Conservation (phyloP, 495 filamentous ascomycete genomes). For the Tuber brumale region DNA sequence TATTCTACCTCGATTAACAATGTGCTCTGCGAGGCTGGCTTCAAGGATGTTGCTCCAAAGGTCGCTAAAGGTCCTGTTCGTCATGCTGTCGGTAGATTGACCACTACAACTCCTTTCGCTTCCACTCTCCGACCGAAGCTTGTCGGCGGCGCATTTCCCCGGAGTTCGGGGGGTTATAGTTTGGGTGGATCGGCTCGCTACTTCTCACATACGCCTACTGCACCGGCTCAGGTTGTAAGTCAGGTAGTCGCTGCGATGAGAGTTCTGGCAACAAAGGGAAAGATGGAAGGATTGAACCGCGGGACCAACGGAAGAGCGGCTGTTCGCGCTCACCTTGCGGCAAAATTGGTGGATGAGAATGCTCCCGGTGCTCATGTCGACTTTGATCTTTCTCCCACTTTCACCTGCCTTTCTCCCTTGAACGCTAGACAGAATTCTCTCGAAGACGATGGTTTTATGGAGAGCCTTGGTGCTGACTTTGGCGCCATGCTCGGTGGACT, state of each 20-base stretch:
- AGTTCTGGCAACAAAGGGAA: slow-evolving; percentile 82
- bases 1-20: slow-evolving; percentile 29
- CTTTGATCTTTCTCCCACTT: slow-evolving; percentile 77
- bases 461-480: slow-evolving; percentile 80
- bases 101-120: slow-evolving; percentile 77
- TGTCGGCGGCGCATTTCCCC: slow-evolving; percentile 76
- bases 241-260: slow-evolving; percentile 88
- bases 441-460: slow-evolving; percentile 71
- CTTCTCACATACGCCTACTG: slow-evolving; percentile 81
- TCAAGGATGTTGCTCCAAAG: slow-evolving; percentile 10
- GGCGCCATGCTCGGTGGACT: slow-evolving; percentile 78
- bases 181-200: slow-evolving; percentile 64
- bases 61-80: slow-evolving; percentile 18
- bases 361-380: slow-evolving; percentile 73
- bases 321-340: slow-evolving; percentile 38
- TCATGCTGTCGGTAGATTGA: slow-evolving; percentile 55
- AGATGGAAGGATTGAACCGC: slow-evolving; percentile 70
- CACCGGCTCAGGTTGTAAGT: slow-evolving; percentile 82
- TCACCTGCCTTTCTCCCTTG: slow-evolving; percentile 70
- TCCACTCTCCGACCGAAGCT: slow-evolving; percentile 86
- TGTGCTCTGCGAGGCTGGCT: slow-evolving; percentile 11
- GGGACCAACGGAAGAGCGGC: slow-evolving; percentile 17
- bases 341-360: slow-evolving; percentile 29
- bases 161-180: slow-evolving; percentile 80
- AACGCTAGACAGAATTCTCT: slow-evolving; percentile 49